Evolutionary conservation across 2,329 filamentous ascomycete genomes (phyloP).

Genomic region (Aspergillus sp.): DNA sequence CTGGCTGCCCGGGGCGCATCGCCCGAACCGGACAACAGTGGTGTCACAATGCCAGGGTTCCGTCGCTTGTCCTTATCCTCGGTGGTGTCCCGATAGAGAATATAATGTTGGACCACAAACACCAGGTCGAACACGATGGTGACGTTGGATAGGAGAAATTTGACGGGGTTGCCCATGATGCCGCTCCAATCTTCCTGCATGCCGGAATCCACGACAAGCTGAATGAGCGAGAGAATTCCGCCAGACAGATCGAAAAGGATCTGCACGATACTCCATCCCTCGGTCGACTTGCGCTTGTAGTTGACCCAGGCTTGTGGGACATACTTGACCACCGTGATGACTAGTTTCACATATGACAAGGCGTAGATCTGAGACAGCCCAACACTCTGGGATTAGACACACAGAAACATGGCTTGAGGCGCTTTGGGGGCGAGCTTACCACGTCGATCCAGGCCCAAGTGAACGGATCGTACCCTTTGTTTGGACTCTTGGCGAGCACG

Average conservation of each 20-base stretch:
- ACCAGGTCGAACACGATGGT: conserved; percentile 82
- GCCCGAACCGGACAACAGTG: conserved; percentile 25
- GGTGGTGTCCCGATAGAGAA: conserved; percentile 60
- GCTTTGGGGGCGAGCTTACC: conserved; percentile 39
- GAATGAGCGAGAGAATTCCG: conserved; percentile 75
- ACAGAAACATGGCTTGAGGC: background rate
- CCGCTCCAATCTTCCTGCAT: conserved; percentile 86
- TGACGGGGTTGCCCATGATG: conserved; percentile 86
- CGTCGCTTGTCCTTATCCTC: conserved; percentile 18
- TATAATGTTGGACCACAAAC: conserved; percentile 86
- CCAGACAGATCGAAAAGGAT: conserved; percentile 83
- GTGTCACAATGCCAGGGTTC: conserved; percentile 25
- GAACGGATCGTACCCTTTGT: conserved; percentile 46
- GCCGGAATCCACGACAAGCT: conserved; percentile 82
- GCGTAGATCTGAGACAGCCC: conserved; percentile 55
- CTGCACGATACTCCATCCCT: conserved; percentile 82
- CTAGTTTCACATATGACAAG: conserved; percentile 82
- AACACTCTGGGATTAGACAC: background rate
- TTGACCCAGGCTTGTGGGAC: conserved; percentile 83
- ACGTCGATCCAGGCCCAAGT: conserved; percentile 66
- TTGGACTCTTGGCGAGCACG: conserved; percentile 42
- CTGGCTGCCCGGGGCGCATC: conserved; percentile 9
- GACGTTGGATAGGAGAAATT: conserved; percentile 81
- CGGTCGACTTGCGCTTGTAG: conserved; percentile 78
- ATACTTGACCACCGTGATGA: conserved; percentile 90